These are phyloP conservation scores for Amanita rubescens DNA, from an alignment of 768 basidiomycete species.

Conservation along the genomic window DNA sequence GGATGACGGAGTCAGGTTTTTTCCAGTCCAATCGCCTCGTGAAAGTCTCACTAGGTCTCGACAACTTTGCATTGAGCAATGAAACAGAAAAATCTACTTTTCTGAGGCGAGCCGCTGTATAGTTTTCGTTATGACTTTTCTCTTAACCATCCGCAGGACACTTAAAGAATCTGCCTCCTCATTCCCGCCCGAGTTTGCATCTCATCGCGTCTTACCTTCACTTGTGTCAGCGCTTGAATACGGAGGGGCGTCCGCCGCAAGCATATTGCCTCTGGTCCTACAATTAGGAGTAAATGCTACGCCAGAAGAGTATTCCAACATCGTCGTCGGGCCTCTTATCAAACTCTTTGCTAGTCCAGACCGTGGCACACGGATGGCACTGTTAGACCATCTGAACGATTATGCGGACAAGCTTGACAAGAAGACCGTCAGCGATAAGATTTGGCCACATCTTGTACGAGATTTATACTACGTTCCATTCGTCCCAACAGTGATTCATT, in stretches of 20 bases:
- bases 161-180: conserved; percentile 74
- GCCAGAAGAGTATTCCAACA: conserved; percentile 58
- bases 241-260: conserved; percentile 67
- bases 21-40: conserved; percentile 79
- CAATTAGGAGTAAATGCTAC: conserved; percentile 69
- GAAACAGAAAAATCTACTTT: conserved; percentile 75
- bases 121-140: background rate
- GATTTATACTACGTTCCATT: background rate
- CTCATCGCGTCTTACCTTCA: conserved; percentile 82
- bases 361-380: conserved; percentile 88
- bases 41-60: conserved; percentile 77
- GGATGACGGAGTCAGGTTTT: conserved; percentile 79
- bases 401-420: conserved; percentile 86
- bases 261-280: conserved; percentile 79
- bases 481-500: conserved; percentile 3
- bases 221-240: conserved; percentile 72
- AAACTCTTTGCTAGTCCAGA: conserved; percentile 87
- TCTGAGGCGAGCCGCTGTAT: conserved; percentile 44
- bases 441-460: conserved; percentile 89
- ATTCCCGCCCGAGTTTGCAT: conserved; percentile 81
- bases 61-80: conserved; percentile 72
- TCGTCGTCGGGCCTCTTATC: conserved; percentile 71
- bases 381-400: conserved; percentile 78
- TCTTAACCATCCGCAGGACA: conserved; percentile 35
- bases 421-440: conserved; percentile 74